Percentiles rank a stretch among this genome's conserved stretches.
phyloP scores from a whole-genome alignment of 768 basidiomycete genomes.

The Trichaptum fuscoviolaceum region DNA sequence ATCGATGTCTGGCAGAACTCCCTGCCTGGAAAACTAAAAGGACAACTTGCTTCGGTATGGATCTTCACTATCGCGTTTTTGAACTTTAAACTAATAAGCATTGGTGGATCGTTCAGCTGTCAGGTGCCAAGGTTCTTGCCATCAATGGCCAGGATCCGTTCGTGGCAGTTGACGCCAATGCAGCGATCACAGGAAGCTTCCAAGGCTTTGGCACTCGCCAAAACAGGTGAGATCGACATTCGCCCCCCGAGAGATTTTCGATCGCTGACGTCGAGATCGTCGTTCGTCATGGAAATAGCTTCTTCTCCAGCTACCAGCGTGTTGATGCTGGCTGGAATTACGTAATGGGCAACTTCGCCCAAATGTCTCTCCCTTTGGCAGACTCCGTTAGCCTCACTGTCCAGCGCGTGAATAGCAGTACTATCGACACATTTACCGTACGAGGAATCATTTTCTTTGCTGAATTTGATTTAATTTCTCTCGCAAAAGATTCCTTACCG shows the following conservation, averaged over 20 bases:
- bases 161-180: constrained; percentile 46
- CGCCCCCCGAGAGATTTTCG: background rate
- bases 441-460: constrained; percentile 13
- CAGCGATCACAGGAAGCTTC: constrained; percentile 44
- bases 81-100: background rate
- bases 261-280: background rate
- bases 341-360: constrained; percentile 43
- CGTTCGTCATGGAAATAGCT: constrained; percentile 16
- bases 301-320: constrained; percentile 30
- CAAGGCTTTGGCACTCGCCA: constrained; percentile 42
- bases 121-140: constrained; percentile 47
- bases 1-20: constrained; percentile 47
- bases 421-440: constrained; percentile 41
- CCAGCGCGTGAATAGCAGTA: constrained; percentile 33
- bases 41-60: constrained; percentile 39
- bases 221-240: constrained; percentile 18
- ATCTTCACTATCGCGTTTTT: background rate
- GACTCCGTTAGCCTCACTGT: constrained; percentile 46
- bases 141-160: constrained; percentile 51
- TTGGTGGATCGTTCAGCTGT: constrained; percentile 27
- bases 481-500: constrained; percentile 51
- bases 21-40: constrained; percentile 40
- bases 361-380: constrained; percentile 44
- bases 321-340: constrained; percentile 24
- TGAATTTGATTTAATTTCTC: constrained; percentile 19